Percentiles rank a stretch among this genome's conserved stretches.
Conservation (phyloP, 495 filamentous ascomycete species). For the Annulohypoxylon moriforme region DNA sequence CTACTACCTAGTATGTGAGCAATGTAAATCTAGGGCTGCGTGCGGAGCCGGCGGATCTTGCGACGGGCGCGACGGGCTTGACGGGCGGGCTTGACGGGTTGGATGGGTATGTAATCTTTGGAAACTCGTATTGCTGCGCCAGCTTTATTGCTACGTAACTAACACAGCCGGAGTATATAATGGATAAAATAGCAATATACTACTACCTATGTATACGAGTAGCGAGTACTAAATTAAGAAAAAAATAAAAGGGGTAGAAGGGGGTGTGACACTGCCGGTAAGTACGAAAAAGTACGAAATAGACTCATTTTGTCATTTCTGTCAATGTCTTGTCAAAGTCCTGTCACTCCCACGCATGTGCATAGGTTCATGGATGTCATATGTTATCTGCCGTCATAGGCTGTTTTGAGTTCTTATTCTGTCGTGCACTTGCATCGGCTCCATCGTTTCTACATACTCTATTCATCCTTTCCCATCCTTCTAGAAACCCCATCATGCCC, state of each 20-base stretch:
- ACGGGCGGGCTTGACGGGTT: neutral
- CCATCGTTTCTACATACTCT: constrained; percentile 4
- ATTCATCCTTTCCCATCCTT: constrained; percentile 25
- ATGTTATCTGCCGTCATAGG: constrained; percentile 1
- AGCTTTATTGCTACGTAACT: neutral
- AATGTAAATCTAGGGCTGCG: neutral
- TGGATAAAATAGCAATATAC: neutral
- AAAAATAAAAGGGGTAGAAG: neutral
- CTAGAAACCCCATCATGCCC: constrained; percentile 25
- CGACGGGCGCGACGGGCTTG: neutral
- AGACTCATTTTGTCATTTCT: neutral
- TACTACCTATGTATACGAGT: neutral
- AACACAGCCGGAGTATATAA: constrained; percentile 3
- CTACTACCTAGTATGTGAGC: neutral
- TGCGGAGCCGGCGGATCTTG: neutral
- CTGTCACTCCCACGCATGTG: neutral
- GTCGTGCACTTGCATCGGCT: constrained; percentile 20
- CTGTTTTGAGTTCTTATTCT: constrained; percentile 35
- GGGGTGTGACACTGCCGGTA: neutral
- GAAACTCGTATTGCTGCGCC: constrained; percentile 7
- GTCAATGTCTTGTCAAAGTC: neutral
- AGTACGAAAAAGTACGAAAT: neutral
- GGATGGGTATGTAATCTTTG: neutral
- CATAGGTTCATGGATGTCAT: neutral
- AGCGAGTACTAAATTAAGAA: neutral